A percentile compares a stretch with the other conserved stretches of the same genome.
phyloP scores from a whole-genome alignment of 225 moss, liverwort and hornwort species.

The Rhytidiadelphus loreus region DNA sequence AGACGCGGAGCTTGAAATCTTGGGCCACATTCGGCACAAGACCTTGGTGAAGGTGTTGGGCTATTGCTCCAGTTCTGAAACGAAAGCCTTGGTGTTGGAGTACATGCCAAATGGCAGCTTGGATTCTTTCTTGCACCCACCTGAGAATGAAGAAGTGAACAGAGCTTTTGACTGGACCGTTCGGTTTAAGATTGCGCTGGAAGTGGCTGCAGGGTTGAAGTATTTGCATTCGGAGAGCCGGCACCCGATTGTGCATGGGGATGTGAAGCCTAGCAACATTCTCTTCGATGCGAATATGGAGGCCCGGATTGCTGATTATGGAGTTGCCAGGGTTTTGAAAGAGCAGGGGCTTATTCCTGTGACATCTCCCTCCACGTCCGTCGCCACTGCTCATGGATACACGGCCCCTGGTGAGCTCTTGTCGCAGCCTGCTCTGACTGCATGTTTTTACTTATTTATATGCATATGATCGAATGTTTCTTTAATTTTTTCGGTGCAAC shows the following conservation, averaged over 20 bases:
- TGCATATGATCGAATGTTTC: not conserved
- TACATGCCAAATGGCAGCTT: constrained; percentile 43
- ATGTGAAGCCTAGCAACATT: constrained; percentile 33
- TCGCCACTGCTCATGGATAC: constrained; percentile 10
- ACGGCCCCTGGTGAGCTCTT: constrained; percentile 13
- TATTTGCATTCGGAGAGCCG: constrained; percentile 19
- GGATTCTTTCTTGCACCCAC: constrained; percentile 10
- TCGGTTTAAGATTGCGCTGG: constrained; percentile 20
- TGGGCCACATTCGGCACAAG: constrained; percentile 41
- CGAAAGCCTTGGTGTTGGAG: constrained; percentile 28
- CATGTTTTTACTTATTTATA: too few relatives aligned
- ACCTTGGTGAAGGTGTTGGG: constrained; percentile 41
- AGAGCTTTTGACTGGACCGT: constrained; percentile 20
- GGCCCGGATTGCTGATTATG: constrained; percentile 27
- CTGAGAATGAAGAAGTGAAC: constrained; percentile 7
- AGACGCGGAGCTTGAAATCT: constrained; percentile 16
- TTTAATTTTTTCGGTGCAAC: not conserved
- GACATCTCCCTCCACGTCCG: not conserved
- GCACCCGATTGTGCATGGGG: constrained; percentile 32
- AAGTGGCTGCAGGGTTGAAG: constrained; percentile 24
- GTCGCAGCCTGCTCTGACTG: not conserved
- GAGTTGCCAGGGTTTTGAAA: constrained; percentile 11
- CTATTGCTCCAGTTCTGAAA: constrained; percentile 15
- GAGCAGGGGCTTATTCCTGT: constrained; percentile 14
- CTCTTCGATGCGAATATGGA: constrained; percentile 33